A percentile compares a stretch with the other conserved stretches of the same genome.
phyloP scores from a whole-genome alignment of 2,329 filamentous ascomycete species.

The Metarhizium anisopliae region DNA sequence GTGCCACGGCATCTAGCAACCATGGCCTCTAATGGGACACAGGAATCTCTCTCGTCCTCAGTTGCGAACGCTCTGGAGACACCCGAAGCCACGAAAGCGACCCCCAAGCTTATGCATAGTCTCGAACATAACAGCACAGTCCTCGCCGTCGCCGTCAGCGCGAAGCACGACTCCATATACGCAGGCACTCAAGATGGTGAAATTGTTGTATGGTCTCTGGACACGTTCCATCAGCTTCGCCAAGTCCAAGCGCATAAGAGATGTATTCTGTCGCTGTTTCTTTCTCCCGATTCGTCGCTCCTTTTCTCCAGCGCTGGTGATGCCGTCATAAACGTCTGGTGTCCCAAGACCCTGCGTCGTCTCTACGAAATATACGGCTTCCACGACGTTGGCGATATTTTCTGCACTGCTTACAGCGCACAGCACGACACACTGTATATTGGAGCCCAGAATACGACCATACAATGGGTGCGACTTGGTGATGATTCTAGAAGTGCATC shows the following conservation, averaged over 20 bases:
- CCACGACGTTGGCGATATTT: constrained; percentile 92
- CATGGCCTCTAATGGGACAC: constrained; percentile 1
- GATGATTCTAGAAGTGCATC: constrained; percentile 50
- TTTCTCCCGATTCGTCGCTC: constrained; percentile 65
- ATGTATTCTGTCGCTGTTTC: constrained; percentile 75
- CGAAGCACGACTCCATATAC: constrained; percentile 71
- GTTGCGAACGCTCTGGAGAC: constrained; percentile 9
- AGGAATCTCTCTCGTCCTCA: constrained; percentile 6
- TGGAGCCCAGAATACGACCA: constrained; percentile 87
- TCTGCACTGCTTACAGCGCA: constrained; percentile 83
- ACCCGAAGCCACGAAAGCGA: constrained; percentile 10
- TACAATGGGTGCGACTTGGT: constrained; percentile 81
- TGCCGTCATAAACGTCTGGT: constrained; percentile 91
- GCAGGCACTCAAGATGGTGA: constrained; percentile 90
- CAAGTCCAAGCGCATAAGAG: constrained; percentile 85
- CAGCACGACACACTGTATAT: constrained; percentile 77
- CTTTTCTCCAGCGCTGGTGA: constrained; percentile 92
- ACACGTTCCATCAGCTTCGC: constrained; percentile 72
- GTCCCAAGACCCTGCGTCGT: constrained; percentile 62
- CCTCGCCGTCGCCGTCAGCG: constrained; percentile 72
- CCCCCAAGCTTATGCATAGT: constrained; percentile 62
- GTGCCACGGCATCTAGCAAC: neutral
- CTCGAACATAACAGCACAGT: constrained; percentile 72
- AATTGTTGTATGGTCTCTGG: constrained; percentile 84
- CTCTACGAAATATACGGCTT: constrained; percentile 87